phyloP scores from a whole-genome alignment of 148 eudicot species.

The Nepenthes mirabilis region DNA sequence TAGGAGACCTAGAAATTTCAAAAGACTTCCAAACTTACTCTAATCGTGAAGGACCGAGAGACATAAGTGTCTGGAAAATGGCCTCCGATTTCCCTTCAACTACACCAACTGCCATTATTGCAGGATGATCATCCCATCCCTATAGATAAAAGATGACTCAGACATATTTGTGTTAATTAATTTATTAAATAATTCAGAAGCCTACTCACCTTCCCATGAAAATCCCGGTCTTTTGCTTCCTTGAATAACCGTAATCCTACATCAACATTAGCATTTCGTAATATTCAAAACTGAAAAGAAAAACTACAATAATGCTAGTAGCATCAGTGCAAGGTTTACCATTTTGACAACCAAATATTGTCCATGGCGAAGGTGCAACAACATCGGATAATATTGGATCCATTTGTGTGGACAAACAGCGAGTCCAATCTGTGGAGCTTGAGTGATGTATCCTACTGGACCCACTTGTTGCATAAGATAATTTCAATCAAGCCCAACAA shows the following conservation, averaged over 20 bases:
- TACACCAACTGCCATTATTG: conserved; percentile 64
- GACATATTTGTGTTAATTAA: neutral
- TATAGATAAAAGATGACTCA: conserved; percentile 12
- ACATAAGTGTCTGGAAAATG: conserved; percentile 54
- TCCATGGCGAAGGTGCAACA: conserved; percentile 61
- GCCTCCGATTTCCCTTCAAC: conserved; percentile 56
- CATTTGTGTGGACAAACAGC: conserved; percentile 22
- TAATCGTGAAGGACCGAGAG: conserved; percentile 66
- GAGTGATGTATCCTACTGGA: conserved; percentile 27
- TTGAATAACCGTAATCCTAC: conserved; percentile 61
- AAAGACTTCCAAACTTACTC: conserved; percentile 30
- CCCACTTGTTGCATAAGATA: conserved; percentile 15
- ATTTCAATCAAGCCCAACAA: neutral
- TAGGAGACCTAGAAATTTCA: neutral
- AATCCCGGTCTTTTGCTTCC: conserved; percentile 54
- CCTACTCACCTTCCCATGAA: conserved; percentile 30
- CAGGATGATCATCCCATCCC: conserved; percentile 64
- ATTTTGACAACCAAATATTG: conserved; percentile 64
- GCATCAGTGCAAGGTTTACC: conserved; percentile 21
- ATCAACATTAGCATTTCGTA: conserved; percentile 1
- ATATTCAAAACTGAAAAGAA: neutral
- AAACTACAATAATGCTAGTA: neutral
- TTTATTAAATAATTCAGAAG: neutral
- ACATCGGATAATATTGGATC: conserved; percentile 49
- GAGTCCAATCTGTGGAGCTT: conserved; percentile 38